These are phyloP conservation scores for Starmera amethionina DNA, from an alignment of 805 yeast genomes.

Conservation along the genomic window DNA sequence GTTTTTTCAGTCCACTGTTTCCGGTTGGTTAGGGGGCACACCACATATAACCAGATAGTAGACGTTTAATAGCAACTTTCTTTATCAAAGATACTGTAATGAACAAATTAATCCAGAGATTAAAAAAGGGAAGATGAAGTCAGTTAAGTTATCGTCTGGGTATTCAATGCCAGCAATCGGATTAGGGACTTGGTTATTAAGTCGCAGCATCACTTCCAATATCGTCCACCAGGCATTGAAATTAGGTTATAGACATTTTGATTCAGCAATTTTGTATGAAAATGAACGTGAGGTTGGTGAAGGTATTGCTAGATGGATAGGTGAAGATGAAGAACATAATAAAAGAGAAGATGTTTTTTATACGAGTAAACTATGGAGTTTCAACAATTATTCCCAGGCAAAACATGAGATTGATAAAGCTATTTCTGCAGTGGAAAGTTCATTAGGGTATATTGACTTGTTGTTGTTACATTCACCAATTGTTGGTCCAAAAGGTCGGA, in stretches of 20 bases:
- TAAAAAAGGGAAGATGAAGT: slow-evolving; percentile 3
- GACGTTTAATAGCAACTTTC: too few species aligned
- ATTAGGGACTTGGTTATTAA: slow-evolving; percentile 41
- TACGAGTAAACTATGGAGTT: slow-evolving; percentile 70
- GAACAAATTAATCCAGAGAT: too few species aligned
- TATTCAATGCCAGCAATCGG: slow-evolving; percentile 45
- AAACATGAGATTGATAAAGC: slow-evolving; percentile 48
- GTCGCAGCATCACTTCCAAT: slow-evolving; percentile 26
- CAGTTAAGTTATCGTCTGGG: slow-evolving; percentile 38
- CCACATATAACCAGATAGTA: too few species aligned
- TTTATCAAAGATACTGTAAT: too few species aligned
- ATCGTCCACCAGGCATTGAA: slow-evolving; percentile 48
- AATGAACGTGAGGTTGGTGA: slow-evolving; percentile 55
- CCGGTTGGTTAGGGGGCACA: too few species aligned
- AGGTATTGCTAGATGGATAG: slow-evolving; percentile 45
- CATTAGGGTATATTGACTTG: slow-evolving; percentile 61
- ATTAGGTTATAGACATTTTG: slow-evolving; percentile 66
- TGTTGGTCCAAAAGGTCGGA: slow-evolving; percentile 39
- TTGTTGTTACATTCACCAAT: slow-evolving; percentile 60
- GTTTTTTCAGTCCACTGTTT: too few species aligned
- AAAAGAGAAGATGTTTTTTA: slow-evolving; percentile 46
- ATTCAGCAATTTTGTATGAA: slow-evolving; percentile 57
- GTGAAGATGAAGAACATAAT: slow-evolving; percentile 30
- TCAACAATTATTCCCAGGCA: slow-evolving; percentile 35
- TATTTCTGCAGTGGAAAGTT: slow-evolving; percentile 36